A percentile compares a stretch with the other conserved stretches of the same genome.
These are phyloP conservation scores for Aristolochia contorta DNA, from an alignment of 164 flowering plant genomes.

Conservation along the genomic window DNA sequence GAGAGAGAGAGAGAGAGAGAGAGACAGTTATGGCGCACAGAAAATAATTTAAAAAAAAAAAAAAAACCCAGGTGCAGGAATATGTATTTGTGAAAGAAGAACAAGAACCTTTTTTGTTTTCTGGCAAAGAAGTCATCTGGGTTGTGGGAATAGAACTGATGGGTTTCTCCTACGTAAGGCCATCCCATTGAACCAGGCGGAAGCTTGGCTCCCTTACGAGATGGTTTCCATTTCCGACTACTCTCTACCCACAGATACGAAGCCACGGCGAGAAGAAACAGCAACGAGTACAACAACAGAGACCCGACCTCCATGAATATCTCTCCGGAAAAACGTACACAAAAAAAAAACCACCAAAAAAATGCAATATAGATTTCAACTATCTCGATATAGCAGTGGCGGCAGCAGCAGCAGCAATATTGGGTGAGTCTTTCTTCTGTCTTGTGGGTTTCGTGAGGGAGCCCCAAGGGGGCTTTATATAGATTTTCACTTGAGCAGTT, in stretches of 20 bases:
- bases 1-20: background rate
- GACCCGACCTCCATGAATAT: constrained; percentile 13
- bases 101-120: constrained; percentile 61
- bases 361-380: too few species aligned
- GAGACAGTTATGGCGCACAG: too few species aligned
- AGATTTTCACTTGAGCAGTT: background rate
- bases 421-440: background rate
- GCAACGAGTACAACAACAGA: constrained; percentile 1
- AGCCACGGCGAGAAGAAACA: constrained; percentile 18
- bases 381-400: background rate
- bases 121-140: constrained; percentile 55
- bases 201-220: constrained; percentile 27
- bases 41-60: too few species aligned
- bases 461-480: background rate
- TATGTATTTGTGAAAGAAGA: too few species aligned
- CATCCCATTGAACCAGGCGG: constrained; percentile 93
- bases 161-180: constrained; percentile 79
- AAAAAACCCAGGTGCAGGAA: too few species aligned
- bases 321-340: constrained; percentile 2
- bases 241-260: constrained; percentile 16
- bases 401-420: background rate
- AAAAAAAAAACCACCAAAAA: too few species aligned
- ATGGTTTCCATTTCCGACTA: constrained; percentile 6
- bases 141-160: constrained; percentile 66
- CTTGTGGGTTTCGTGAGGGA: background rate